These are phyloP conservation scores for Rhynchospora breviuscula DNA, from an alignment of 176 grass and related monocot genomes.

Conservation along the genomic window DNA sequence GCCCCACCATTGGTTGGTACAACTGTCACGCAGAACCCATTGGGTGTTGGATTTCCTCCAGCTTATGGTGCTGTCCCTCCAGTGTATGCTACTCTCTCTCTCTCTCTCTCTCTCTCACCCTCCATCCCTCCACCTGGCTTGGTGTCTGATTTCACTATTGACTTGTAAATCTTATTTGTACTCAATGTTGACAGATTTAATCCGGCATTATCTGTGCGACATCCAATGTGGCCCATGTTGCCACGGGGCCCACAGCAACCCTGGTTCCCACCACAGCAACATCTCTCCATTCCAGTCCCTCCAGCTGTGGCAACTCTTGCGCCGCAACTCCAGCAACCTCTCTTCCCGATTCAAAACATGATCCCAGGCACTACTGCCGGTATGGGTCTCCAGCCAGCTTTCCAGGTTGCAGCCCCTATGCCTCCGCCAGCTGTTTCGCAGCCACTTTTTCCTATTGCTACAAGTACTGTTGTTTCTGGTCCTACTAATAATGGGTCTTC, in stretches of 20 bases:
- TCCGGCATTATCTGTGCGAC: constrained; percentile 51
- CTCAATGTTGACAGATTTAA: constrained; percentile 59
- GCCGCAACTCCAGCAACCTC: constrained; percentile 49
- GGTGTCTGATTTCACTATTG: neutral
- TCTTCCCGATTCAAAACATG: constrained; percentile 93
- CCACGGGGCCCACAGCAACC: constrained; percentile 34
- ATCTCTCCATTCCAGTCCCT: constrained; percentile 40
- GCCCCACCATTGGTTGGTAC: constrained; percentile 42
- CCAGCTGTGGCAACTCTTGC: constrained; percentile 26
- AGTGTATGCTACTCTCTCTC: constrained; percentile 45
- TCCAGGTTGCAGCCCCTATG: constrained; percentile 46
- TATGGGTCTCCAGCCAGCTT: constrained; percentile 54
- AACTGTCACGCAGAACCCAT: constrained; percentile 39
- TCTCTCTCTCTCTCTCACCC: neutral
- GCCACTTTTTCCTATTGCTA: constrained; percentile 87
- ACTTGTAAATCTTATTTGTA: neutral
- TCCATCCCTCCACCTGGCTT: neutral
- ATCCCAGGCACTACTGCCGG: constrained; percentile 45
- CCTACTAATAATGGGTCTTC: constrained; percentile 50
- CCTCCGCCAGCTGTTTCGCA: constrained; percentile 70
- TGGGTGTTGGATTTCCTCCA: constrained; percentile 55
- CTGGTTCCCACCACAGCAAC: constrained; percentile 64
- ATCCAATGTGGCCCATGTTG: constrained; percentile 49
- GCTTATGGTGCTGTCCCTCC: constrained; percentile 58
- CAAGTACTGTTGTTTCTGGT: constrained; percentile 36